Evolutionary conservation across 441 rosid genomes (phyloP).

Genomic region (Aleurites moluccanus): DNA sequence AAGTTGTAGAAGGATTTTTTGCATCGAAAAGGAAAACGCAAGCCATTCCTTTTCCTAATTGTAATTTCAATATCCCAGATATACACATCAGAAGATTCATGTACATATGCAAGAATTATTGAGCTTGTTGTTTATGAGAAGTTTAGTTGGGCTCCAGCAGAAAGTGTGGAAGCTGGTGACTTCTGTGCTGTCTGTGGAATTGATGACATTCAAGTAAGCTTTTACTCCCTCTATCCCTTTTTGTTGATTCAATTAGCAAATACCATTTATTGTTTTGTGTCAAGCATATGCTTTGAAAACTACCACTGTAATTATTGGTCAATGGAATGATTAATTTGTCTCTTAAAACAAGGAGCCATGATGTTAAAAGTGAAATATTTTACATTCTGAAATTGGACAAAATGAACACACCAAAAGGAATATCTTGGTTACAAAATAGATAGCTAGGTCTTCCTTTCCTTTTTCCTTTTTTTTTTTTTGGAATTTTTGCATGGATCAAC

Average conservation of each 20-base stretch:
- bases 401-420: neutral
- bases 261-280: neutral
- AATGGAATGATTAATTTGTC: conserved; percentile 1
- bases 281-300: neutral
- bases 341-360: neutral
- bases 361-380: neutral
- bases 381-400: conserved; percentile 9
- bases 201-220: conserved; percentile 76
- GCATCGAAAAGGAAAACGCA: neutral
- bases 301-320: neutral
- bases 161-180: conserved; percentile 92
- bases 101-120: conserved; percentile 80
- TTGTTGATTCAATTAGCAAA: neutral
- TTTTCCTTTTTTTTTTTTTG: too few species aligned
- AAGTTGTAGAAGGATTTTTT: neutral
- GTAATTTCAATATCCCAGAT: conserved; percentile 50
- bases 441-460: neutral
- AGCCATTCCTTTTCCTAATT: conserved; percentile 10
- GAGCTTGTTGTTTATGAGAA: conserved; percentile 95
- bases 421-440: neutral
- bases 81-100: conserved; percentile 88
- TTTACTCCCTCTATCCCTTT: neutral
- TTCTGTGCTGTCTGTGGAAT: conserved; percentile 98
- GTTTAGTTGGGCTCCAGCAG: conserved; percentile 73
- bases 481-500: conserved; percentile 6